phyloP scores from a whole-genome alignment of 192 early-diverging fungal species.

The Umbelopsis isabellina region DNA sequence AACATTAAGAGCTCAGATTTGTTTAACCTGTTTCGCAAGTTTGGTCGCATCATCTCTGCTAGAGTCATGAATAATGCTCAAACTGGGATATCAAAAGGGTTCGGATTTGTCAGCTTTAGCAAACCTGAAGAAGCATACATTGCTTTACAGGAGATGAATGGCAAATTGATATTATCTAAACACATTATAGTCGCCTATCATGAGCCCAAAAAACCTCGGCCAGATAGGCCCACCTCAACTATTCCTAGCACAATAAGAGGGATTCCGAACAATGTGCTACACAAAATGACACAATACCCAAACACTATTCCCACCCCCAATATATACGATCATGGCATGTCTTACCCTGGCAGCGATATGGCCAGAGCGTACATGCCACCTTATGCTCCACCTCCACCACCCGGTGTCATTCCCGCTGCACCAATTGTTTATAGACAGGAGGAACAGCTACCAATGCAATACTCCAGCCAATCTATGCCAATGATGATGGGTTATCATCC shows the following conservation, averaged over 20 bases:
- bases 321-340: conserved; percentile 5
- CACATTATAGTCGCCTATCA: conserved; percentile 90
- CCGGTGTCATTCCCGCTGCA: not conserved
- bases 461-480: not conserved
- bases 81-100: conserved; percentile 79
- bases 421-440: conserved; percentile 2
- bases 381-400: conserved; percentile 1
- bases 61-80: conserved; percentile 80
- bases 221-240: not conserved
- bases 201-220: conserved; percentile 88
- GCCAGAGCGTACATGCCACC: conserved; percentile 5
- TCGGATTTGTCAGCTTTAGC: conserved; percentile 94
- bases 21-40: conserved; percentile 88
- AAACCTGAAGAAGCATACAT: conserved; percentile 87
- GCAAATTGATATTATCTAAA: conserved; percentile 75
- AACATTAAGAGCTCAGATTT: conserved; percentile 92
- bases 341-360: conserved; percentile 10
- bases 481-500: conserved; percentile 22
- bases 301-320: conserved; percentile 2
- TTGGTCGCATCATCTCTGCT: conserved; percentile 88
- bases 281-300: conserved; percentile 10
- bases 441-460: conserved; percentile 7
- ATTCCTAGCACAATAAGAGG: not conserved
- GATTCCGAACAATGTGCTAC: not conserved
- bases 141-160: conserved; percentile 91